Conservation (phyloP, 306 rosid genomes). For the Cajanus cajan region DNA sequence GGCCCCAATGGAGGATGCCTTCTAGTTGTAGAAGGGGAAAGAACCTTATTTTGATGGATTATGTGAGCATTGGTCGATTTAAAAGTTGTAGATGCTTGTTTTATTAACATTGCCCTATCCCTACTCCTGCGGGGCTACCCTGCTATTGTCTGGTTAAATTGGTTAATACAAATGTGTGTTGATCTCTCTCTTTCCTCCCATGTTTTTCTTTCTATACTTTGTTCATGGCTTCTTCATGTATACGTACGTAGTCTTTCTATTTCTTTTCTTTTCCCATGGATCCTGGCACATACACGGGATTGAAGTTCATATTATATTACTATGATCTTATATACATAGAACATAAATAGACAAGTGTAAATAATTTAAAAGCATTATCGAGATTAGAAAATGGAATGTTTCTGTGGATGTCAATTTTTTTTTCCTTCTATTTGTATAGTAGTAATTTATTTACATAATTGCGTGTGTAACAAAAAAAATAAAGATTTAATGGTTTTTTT, state of each 20-base stretch:
- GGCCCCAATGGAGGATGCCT: background rate
- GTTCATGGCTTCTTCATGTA: background rate
- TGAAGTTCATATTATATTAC: too few relatives aligned
- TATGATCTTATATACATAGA: too few relatives aligned
- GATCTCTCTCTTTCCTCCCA: background rate
- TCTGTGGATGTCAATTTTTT: too few relatives aligned
- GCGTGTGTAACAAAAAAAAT: too few relatives aligned
- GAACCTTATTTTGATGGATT: background rate
- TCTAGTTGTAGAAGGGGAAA: background rate
- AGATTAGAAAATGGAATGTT: too few relatives aligned
- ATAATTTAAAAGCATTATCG: too few relatives aligned
- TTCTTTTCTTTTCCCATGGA: background rate
- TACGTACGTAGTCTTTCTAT: background rate
- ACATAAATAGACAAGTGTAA: too few relatives aligned
- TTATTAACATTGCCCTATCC: background rate
- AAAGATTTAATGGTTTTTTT: too few relatives aligned
- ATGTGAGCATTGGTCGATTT: slow-evolving; percentile 5
- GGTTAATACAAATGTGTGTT: background rate
- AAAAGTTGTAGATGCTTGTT: background rate
- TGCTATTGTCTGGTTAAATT: background rate
- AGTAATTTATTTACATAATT: too few relatives aligned
- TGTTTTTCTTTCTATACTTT: background rate
- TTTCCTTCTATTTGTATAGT: too few relatives aligned
- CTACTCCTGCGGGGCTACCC: background rate
- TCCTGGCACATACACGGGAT: too few relatives aligned